Evolutionary conservation across 768 basidiomycete species (phyloP).

Genomic region (Auricularia cornea): DNA sequence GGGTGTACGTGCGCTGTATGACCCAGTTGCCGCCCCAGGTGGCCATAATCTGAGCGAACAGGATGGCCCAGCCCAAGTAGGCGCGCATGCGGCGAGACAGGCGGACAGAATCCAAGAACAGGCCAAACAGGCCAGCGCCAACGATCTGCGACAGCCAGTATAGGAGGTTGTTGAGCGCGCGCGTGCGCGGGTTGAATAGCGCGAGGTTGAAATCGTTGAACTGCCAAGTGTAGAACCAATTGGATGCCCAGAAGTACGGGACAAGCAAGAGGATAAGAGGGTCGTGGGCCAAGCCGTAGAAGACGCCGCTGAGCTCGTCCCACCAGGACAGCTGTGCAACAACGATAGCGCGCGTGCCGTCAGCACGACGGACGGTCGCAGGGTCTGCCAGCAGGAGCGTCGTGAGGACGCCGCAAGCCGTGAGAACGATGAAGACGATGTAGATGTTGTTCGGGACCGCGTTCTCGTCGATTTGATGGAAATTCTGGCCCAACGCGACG

Average conservation of each 20-base stretch:
- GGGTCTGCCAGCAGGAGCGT: slow-evolving; percentile 69
- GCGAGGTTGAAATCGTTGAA: slow-evolving; percentile 76
- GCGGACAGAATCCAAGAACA: slow-evolving; percentile 50
- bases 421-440: slow-evolving; percentile 71
- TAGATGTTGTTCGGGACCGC: slow-evolving; percentile 38
- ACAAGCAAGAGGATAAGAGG: slow-evolving; percentile 69
- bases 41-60: slow-evolving; percentile 28
- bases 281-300: slow-evolving; percentile 57
- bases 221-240: slow-evolving; percentile 76
- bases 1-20: slow-evolving; percentile 44
- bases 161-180: slow-evolving; percentile 66
- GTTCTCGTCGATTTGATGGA: slow-evolving; percentile 5
- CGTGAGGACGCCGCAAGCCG: slow-evolving; percentile 55
- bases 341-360: slow-evolving; percentile 58
- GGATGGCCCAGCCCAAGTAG: slow-evolving; percentile 57
- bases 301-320: slow-evolving; percentile 62
- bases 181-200: slow-evolving; percentile 70
- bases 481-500: slow-evolving; percentile 13
- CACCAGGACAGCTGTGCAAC: slow-evolving; percentile 70
- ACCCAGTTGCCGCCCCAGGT: neutral
- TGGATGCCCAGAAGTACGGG: slow-evolving; percentile 62
- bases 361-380: slow-evolving; percentile 60
- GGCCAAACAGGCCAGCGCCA: slow-evolving; percentile 63
- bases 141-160: slow-evolving; percentile 78
- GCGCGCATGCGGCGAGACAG: slow-evolving; percentile 62